These are phyloP conservation scores for Gelatoporia subvermispora DNA, from an alignment of 768 basidiomycete species.

Conservation along the genomic window DNA sequence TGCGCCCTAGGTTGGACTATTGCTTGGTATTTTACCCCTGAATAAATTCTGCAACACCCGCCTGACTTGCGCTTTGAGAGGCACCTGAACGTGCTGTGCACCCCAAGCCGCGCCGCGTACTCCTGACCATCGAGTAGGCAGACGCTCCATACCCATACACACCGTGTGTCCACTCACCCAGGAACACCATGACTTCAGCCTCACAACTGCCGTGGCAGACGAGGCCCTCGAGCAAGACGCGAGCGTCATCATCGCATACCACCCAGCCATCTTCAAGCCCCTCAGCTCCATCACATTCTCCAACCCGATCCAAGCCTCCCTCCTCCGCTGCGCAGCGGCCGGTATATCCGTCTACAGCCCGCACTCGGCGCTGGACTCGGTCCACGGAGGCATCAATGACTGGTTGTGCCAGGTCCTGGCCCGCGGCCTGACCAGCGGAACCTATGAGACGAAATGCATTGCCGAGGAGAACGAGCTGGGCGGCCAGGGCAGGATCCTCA, in stretches of 20 bases:
- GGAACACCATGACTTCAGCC: constrained; percentile 33
- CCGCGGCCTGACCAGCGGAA: constrained; percentile 18
- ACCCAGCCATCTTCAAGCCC: constrained; percentile 78
- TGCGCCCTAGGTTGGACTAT: constrained; percentile 22
- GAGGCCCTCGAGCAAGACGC: constrained; percentile 62
- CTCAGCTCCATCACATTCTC: constrained; percentile 71
- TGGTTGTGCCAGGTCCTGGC: constrained; percentile 59
- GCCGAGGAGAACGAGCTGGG: constrained; percentile 27
- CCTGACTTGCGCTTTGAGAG: constrained; percentile 21
- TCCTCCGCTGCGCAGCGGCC: constrained; percentile 73
- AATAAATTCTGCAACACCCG: not conserved
- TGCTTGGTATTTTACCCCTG: constrained; percentile 25
- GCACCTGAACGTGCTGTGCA: constrained; percentile 22
- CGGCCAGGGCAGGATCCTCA: constrained; percentile 68
- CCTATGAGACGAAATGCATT: constrained; percentile 12
- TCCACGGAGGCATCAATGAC: constrained; percentile 84
- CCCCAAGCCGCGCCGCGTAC: constrained; percentile 25
- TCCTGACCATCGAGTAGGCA: constrained; percentile 41
- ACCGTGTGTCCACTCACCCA: not conserved
- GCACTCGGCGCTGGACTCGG: constrained; percentile 85
- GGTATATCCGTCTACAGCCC: constrained; percentile 87
- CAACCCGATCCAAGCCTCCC: constrained; percentile 72
- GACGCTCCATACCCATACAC: constrained; percentile 1
- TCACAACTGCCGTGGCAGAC: constrained; percentile 64
- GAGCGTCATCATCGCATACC: constrained; percentile 75